Evolutionary conservation across 2,329 filamentous ascomycete species (phyloP).

Genomic region (Paracorniculantispora psalliotae): DNA sequence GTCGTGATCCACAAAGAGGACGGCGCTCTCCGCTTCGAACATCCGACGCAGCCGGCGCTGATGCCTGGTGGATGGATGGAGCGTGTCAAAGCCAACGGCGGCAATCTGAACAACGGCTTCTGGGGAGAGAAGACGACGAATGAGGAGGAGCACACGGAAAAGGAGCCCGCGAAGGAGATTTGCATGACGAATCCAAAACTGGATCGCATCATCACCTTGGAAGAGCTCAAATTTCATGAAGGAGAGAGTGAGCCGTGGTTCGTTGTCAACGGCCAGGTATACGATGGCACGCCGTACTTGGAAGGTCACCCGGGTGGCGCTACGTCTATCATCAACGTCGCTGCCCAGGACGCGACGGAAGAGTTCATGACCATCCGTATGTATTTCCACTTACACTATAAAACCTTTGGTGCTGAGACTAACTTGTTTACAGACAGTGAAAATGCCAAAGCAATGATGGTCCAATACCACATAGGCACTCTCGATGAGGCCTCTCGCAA

Average conservation of each 20-base stretch:
- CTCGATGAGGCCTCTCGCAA: constrained; percentile 56
- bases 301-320: constrained; percentile 82
- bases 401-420: constrained; percentile 16
- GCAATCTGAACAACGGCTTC: constrained; percentile 72
- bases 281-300: constrained; percentile 77
- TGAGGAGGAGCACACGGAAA: constrained; percentile 27
- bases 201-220: constrained; percentile 58
- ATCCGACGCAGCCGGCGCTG: constrained; percentile 76
- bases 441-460: constrained; percentile 88
- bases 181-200: constrained; percentile 70
- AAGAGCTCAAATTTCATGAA: constrained; percentile 67
- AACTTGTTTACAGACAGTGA: constrained; percentile 65
- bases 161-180: constrained; percentile 58
- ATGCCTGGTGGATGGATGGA: constrained; percentile 91
- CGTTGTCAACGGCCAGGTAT: constrained; percentile 81
- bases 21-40: constrained; percentile 66
- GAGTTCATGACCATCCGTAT: constrained; percentile 90
- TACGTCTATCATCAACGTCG: constrained; percentile 74
- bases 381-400: constrained; percentile 28
- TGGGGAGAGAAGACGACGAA: constrained; percentile 72
- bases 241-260: constrained; percentile 72
- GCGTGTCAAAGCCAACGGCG: constrained; percentile 74
- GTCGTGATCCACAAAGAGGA: constrained; percentile 69
- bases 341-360: constrained; percentile 77
- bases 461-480: constrained; percentile 75